A percentile compares a stretch with the other conserved stretches of the same genome.
Evolutionary conservation across 2,329 filamentous ascomycete genomes (phyloP).

Genomic region (Xylariaceae sp.): DNA sequence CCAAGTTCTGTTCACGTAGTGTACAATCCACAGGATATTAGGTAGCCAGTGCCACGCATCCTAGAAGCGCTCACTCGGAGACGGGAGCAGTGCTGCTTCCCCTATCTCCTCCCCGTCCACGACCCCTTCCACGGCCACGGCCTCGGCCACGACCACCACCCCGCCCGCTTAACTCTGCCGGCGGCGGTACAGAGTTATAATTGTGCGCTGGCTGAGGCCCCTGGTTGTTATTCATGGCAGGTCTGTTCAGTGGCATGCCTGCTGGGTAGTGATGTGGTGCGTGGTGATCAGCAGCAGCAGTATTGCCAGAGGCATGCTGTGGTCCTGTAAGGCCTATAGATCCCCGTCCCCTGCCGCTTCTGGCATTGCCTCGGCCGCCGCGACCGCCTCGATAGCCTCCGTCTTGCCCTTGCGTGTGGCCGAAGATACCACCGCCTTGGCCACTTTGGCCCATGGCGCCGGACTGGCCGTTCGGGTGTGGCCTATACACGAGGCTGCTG

Average conservation of each 20-base stretch:
- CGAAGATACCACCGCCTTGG: not conserved
- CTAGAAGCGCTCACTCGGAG: conserved; percentile 8
- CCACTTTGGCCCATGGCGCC: not conserved
- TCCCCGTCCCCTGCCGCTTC: conserved; percentile 17
- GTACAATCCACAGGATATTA: too few species aligned
- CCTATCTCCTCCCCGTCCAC: conserved; percentile 20
- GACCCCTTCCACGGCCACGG: conserved; percentile 21
- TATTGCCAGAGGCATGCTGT: not conserved
- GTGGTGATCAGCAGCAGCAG: not conserved
- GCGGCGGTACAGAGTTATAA: conserved; percentile 57
- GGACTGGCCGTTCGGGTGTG: conserved; percentile 23
- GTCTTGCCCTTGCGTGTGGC: conserved; percentile 2
- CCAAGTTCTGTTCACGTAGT: too few species aligned
- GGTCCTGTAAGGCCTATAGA: not conserved
- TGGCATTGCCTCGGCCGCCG: conserved; percentile 5
- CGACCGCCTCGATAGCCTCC: conserved; percentile 18
- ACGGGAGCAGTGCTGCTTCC: conserved; percentile 10
- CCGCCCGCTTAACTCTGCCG: conserved; percentile 46
- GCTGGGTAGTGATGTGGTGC: not conserved
- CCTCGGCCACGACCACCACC: conserved; percentile 27
- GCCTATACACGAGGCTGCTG: conserved; percentile 49
- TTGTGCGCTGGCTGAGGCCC: conserved; percentile 25
- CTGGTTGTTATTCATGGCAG: conserved; percentile 5
- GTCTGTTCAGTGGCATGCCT: not conserved
- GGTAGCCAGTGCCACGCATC: too few species aligned